These are phyloP conservation scores for Sarcodon sp. DNA, from an alignment of 768 basidiomycete species.

Conservation along the genomic window DNA sequence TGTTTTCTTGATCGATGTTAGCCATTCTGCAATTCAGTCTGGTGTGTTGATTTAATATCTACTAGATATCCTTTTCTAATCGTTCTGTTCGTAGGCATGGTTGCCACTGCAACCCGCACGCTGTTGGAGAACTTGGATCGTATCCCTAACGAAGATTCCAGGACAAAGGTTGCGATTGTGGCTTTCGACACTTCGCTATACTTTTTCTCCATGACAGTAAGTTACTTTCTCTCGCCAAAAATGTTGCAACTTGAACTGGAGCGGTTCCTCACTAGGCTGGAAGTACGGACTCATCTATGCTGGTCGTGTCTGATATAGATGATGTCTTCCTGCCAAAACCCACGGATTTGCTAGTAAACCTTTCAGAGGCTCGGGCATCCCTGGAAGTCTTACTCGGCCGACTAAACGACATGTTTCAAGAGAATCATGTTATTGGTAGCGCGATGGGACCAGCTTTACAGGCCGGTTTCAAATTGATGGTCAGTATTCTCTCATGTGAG, in stretches of 20 bases:
- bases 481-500: conserved; percentile 16
- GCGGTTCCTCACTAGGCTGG: conserved; percentile 33
- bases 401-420: conserved; percentile 95
- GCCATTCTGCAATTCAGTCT: conserved; percentile 82
- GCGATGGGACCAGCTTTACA: conserved; percentile 92
- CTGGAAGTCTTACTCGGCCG: conserved; percentile 73
- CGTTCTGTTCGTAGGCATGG: conserved; percentile 59
- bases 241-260: not conserved
- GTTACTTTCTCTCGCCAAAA: conserved; percentile 14
- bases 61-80: not conserved
- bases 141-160: conserved; percentile 86
- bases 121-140: conserved; percentile 92
- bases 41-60: conserved; percentile 31
- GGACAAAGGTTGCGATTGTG: conserved; percentile 88
- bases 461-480: conserved; percentile 93
- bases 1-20: conserved; percentile 94
- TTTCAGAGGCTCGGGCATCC: conserved; percentile 69
- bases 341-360: conserved; percentile 89
- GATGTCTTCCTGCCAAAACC: conserved; percentile 98
- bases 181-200: conserved; percentile 88
- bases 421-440: conserved; percentile 87
- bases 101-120: conserved; percentile 93
- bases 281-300: conserved; percentile 75
- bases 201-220: conserved; percentile 88
- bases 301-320: conserved; percentile 93